Conservation (phyloP, 306 rosid species). For the Vigna hirtella region DNA sequence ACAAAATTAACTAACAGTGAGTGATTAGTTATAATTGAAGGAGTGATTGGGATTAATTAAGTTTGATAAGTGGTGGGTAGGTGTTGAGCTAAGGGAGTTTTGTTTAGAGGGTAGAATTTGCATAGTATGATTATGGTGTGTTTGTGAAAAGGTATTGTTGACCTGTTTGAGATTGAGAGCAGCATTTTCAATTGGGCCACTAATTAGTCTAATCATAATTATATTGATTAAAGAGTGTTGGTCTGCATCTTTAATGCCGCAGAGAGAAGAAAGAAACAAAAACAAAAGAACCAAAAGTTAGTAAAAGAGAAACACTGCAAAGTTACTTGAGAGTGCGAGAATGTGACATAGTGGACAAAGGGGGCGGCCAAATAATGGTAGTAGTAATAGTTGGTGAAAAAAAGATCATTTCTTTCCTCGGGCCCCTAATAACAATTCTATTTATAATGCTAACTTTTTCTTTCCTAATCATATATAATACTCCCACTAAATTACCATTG, state of each 20-base stretch:
- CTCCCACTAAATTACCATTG: not conserved
- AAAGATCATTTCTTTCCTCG: slow-evolving; percentile 62
- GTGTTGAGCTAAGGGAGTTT: slow-evolving; percentile 37
- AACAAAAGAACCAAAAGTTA: slow-evolving; percentile 42
- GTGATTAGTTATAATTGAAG: no score
- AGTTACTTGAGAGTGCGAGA: slow-evolving; percentile 46
- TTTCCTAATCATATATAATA: slow-evolving; percentile 35
- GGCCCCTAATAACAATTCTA: slow-evolving; percentile 70
- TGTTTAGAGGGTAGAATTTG: slow-evolving; percentile 29
- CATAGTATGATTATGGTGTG: slow-evolving; percentile 25
- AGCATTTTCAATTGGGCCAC: slow-evolving; percentile 50
- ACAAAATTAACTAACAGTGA: no score
- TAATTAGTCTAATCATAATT: slow-evolving; percentile 49
- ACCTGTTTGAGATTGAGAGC: slow-evolving; percentile 41
- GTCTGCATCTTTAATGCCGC: slow-evolving; percentile 38
- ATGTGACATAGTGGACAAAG: slow-evolving; percentile 43
- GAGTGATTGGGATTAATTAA: slow-evolving; percentile 36
- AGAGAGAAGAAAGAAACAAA: slow-evolving; percentile 38
- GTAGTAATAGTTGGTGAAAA: slow-evolving; percentile 42
- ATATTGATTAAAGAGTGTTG: slow-evolving; percentile 31
- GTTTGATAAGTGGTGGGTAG: slow-evolving; percentile 48
- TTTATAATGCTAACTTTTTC: slow-evolving; percentile 35
- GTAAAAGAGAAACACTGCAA: slow-evolving; percentile 9
- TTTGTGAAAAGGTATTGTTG: slow-evolving; percentile 50
- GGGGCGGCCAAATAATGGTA: slow-evolving; percentile 43